These are phyloP conservation scores for Diaporthe ampelina DNA, from an alignment of 2,329 filamentous ascomycete genomes.

Conservation along the genomic window DNA sequence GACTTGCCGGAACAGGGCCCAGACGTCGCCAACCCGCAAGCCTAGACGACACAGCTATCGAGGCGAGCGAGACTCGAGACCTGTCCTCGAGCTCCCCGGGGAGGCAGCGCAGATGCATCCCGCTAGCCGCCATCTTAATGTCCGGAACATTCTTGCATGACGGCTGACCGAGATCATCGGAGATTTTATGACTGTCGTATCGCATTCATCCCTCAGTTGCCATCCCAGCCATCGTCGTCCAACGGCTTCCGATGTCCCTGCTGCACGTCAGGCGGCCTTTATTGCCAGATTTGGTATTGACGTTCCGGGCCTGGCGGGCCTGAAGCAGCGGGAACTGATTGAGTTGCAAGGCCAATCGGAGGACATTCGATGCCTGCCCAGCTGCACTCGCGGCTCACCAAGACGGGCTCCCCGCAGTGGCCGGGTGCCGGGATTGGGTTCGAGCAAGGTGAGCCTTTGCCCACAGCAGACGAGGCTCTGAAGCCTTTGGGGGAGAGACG, in stretches of 20 bases:
- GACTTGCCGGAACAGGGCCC: not conserved
- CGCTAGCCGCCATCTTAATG: conserved; percentile 1
- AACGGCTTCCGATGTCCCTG: not conserved
- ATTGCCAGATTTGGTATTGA: not conserved
- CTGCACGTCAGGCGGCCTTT: conserved; percentile 19
- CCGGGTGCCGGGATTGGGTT: not conserved
- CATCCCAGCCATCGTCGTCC: not conserved
- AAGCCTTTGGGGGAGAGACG: not conserved
- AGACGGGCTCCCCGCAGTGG: conserved; percentile 16
- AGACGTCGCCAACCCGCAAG: not conserved
- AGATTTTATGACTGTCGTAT: conserved; percentile 27
- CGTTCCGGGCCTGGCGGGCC: not conserved
- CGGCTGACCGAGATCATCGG: conserved; percentile 20
- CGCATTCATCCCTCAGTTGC: conserved; percentile 17
- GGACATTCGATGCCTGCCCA: not conserved
- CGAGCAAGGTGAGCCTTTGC: not conserved
- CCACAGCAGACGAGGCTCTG: not conserved
- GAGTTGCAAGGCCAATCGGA: conserved; percentile 1
- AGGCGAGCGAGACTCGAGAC: conserved; percentile 1
- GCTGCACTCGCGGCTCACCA: not conserved
- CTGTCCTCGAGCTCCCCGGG: not conserved
- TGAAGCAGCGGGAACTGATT: not conserved
- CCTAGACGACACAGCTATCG: not conserved
- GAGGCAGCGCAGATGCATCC: not conserved
- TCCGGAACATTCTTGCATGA: conserved; percentile 4